A percentile compares a stretch with the other conserved stretches of the same genome.
phyloP scores from a whole-genome alignment of 75 land plant genomes.

The Pinus taeda region DNA sequence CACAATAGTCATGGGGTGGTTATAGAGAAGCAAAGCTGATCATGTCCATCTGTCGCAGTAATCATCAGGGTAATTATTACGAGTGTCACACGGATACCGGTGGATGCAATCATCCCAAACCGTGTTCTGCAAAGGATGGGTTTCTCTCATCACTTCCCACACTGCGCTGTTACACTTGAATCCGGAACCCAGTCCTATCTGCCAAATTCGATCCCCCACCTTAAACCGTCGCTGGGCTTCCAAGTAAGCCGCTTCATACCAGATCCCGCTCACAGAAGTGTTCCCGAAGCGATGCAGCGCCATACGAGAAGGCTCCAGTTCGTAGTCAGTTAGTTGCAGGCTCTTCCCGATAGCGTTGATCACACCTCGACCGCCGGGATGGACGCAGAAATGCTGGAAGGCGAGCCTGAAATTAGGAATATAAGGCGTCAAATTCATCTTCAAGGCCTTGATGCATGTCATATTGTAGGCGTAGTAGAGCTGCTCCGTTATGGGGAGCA shows the following conservation, averaged over 20 bases:
- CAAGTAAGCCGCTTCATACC: slow-evolving; percentile 66
- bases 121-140: background rate
- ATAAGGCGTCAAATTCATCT: slow-evolving; percentile 40
- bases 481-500: slow-evolving; percentile 23
- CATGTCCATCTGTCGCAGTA: background rate
- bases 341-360: slow-evolving; percentile 59
- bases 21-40: too few relatives aligned
- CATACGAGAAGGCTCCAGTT: slow-evolving; percentile 71
- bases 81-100: background rate
- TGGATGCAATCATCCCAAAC: background rate
- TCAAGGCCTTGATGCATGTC: slow-evolving; percentile 12
- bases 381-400: slow-evolving; percentile 78
- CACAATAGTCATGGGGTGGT: too few relatives aligned
- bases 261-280: slow-evolving; percentile 59
- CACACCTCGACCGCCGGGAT: slow-evolving; percentile 52
- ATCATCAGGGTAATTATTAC: background rate
- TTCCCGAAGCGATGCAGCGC: slow-evolving; percentile 64
- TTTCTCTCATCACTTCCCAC: slow-evolving; percentile 38
- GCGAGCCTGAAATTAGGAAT: slow-evolving; percentile 77
- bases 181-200: slow-evolving; percentile 62
- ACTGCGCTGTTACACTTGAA: slow-evolving; percentile 80
- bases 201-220: slow-evolving; percentile 55
- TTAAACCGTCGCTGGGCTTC: slow-evolving; percentile 62
- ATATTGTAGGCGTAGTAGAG: slow-evolving; percentile 18
- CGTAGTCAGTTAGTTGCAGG: slow-evolving; percentile 38